Evolutionary conservation across 164 flowering plant genomes (phyloP).

Genomic region (Liquidambar formosana): DNA sequence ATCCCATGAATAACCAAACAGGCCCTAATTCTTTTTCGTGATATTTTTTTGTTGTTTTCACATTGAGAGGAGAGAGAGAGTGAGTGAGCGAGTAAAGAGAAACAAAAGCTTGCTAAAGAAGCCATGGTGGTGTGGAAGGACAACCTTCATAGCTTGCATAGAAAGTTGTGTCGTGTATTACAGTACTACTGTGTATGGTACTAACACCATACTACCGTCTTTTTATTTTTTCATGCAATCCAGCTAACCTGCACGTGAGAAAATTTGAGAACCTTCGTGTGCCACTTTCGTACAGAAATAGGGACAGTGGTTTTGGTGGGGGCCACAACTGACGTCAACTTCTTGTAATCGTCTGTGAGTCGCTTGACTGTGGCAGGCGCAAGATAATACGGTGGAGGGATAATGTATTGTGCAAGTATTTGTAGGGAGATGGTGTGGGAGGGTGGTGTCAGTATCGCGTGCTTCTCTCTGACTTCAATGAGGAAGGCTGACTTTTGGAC

Average conservation of each 20-base stretch:
- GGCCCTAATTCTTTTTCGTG: no score
- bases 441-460: neutral
- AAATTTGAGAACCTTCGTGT: neutral
- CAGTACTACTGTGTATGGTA: neutral
- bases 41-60: no score
- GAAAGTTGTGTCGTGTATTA: no score
- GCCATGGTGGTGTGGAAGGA: conserved; percentile 6
- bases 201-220: neutral
- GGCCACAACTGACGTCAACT: neutral
- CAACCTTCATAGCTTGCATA: neutral
- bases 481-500: neutral
- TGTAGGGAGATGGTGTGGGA: neutral
- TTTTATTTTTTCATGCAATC: neutral
- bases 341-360: neutral
- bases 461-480: neutral
- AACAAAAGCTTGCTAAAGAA: conserved; percentile 17
- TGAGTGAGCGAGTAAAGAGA: neutral
- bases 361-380: neutral
- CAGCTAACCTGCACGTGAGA: no score
- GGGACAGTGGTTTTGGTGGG: neutral
- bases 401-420: neutral
- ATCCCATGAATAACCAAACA: no score
- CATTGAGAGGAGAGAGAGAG: neutral
- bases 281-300: neutral
- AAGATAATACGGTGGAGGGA: neutral